Percentiles rank a stretch among this genome's conserved stretches.
phyloP scores from a whole-genome alignment of 2,329 filamentous ascomycete genomes.

The Biscogniauxia marginata region DNA sequence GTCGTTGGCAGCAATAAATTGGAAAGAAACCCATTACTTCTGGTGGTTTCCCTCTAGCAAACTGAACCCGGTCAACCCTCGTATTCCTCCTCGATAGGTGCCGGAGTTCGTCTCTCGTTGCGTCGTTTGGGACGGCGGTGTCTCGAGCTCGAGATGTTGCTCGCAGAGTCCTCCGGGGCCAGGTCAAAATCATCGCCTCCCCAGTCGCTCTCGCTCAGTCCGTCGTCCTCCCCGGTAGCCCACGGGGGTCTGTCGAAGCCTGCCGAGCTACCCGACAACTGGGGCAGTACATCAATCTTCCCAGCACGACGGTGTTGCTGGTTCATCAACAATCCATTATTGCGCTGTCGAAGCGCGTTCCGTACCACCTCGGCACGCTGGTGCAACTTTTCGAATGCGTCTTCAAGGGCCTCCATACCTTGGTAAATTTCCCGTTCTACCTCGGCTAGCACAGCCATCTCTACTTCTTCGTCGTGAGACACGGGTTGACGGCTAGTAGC shows the following conservation, averaged over 20 bases:
- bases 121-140: conserved; percentile 66
- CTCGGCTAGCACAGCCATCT: conserved; percentile 85
- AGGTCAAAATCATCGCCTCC: conserved; percentile 56
- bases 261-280: conserved; percentile 48
- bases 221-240: conserved; percentile 45
- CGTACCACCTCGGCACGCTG: conserved; percentile 79
- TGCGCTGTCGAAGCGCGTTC: conserved; percentile 74
- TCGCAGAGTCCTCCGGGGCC: conserved; percentile 76
- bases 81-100: conserved; percentile 67
- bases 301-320: conserved; percentile 54
- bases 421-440: conserved; percentile 90
- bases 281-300: conserved; percentile 54
- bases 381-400: conserved; percentile 91
- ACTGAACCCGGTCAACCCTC: conserved; percentile 42
- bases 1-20: neutral
- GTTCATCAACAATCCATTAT: conserved; percentile 69
- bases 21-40: neutral
- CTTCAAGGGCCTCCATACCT: conserved; percentile 91
- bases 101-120: conserved; percentile 68
- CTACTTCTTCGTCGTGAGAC: conserved; percentile 89
- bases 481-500: conserved; percentile 58
- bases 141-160: conserved; percentile 73
- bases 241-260: conserved; percentile 49
- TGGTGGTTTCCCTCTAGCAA: neutral
- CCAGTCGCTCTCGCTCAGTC: conserved; percentile 57